Base-by-base conservation (phyloP, 768 basidiomycete species). In the Sistotremastrum niveocremeum region DNA sequence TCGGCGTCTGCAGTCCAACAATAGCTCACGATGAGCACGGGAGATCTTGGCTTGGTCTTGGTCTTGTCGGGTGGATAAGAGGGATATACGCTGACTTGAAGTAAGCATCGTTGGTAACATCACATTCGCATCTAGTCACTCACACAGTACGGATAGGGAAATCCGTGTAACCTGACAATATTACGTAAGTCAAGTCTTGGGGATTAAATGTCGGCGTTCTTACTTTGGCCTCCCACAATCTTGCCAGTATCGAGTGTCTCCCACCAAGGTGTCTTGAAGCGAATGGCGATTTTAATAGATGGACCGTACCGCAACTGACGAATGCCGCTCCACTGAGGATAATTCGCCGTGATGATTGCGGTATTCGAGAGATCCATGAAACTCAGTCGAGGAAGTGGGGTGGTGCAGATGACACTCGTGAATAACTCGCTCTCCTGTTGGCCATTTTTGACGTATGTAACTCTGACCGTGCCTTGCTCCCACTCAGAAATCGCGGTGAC, bases 1-100 rank as follows among this genome's bases (percentile, higher is more conserved):
- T 51, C 49, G 0, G 70, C 66, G 34, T 72, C 69, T 0, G 60
- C 47, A 7, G 62, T 63, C 67, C 65, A 68, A 32, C 51, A 54
- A 54, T 70, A 71, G 42, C 67, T 69, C 3, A 63, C 67, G 6
- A 72, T 66, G 6, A 72, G 54, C 0, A 59, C 56, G 0, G 56
- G 58, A 12, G 59, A 53, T 6, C 54, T 20, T 20, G 20, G 20
- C 20, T 20, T 20, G 20, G 20, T 59, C 20, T 20, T 20, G 28
- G 20, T 20, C 9, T 50, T 41, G n/a, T 51, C 46, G 28, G 52
- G 50, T 0, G 65, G 65, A 28, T 65, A 65, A 2, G 70, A 72
- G 0, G 70, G 71, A 49, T 71, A 72, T 3, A 72, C 65, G 42
- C 20, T 20, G 20, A 20, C 20, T 20, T 20, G 20, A 20, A 20